Base-by-base conservation (phyloP, 441 rosid genomes). In the Iberis amara region DNA sequence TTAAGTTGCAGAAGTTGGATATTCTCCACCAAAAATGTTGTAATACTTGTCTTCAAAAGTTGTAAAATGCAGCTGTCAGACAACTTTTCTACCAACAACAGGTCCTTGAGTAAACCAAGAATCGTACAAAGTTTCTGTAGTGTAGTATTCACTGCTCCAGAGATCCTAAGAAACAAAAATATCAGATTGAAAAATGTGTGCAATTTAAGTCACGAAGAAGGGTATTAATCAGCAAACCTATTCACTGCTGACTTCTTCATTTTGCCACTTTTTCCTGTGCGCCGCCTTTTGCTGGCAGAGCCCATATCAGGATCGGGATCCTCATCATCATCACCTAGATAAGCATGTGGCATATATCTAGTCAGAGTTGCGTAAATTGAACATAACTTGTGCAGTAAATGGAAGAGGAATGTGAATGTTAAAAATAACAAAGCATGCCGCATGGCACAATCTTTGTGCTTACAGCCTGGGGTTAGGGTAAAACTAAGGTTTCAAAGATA, bases 31-130 rank as follows among this genome's bases (percentile, higher is more conserved):
- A 86, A 65, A 76, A 89, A 76, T n/a, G 82, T 86, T 3, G 95
- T 76, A 61, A 80, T 73, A 79, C 94, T 71, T 37, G 99, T 94
- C 77, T 78, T 94, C 60, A 87, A 72, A 65, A 94, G 76, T 73
- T 94, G 99, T 48, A 94, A 71, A 67, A 94, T 88, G 81, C 96
- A 89, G 74, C 97, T 85, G 78, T 94, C 99, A 44, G 99, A 89
- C 57, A 94, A 71, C 73, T 73, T 87, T 84, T 94, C 99, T 52
- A 85, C 79, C 57, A 85, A 49, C 62, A 89, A 71, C 69, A 94
- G 82, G 73, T 94, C 97, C 81, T 82, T 86, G 51, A 94, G 83
- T 52, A 89, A 79, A 64, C 86, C 95, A 55, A 94, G 82, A 71
- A 94, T 78, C 27, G 97, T 81, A 70, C 97, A 94, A 37, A 94